Base-by-base conservation (phyloP, 768 basidiomycete genomes). In the Termitomyces sp. region DNA sequence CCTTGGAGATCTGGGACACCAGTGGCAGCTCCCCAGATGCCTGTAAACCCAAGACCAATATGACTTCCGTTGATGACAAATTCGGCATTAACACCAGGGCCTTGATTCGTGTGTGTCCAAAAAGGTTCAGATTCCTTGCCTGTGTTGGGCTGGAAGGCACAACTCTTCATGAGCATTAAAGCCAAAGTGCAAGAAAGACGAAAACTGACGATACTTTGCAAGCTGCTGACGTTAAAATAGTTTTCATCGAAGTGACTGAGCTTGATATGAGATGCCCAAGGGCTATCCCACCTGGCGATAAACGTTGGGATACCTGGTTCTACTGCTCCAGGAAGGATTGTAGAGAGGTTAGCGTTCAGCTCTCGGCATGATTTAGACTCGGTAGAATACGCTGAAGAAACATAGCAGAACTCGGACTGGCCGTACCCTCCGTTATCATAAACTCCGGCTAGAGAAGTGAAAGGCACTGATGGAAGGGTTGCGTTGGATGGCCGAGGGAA, bases 211-310 rank as follows among this genome's bases (percentile, higher is more conserved):
- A 63, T 50, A 49, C 67, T 69, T 11, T 36, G 50, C 0, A 70
- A 34, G 2, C 15, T 22, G 16, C 55, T 49, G 22, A 68, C 24
- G 44, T 67, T 68, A 60, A 68, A 73, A 16, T 60, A 8, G 31
- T 68, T 66, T 6, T 60, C 65, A 36, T 66, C 60, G 44, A 69
- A 71, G 44, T 73, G 72, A 6, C 62, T 55, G 2, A 70, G 36
- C 12, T 55, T 57, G n/a, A 68, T 33, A 47, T 72, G 67, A 4
- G 66, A 55, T 1, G 55, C 20, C 50, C 58, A 64, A 16, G 62
- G 54, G 12, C 56, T 61, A 11, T 64, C 50, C 67, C 68, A 70
- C 27, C 47, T 57, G 1, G 47, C 61, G 16, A 73, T 56, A 9
- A 70, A 60, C 0, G 69, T 71, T 2, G 70, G 69, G 2, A 69